Conservation (phyloP, 441 rosid genomes). For the Geranium incanum region DNA sequence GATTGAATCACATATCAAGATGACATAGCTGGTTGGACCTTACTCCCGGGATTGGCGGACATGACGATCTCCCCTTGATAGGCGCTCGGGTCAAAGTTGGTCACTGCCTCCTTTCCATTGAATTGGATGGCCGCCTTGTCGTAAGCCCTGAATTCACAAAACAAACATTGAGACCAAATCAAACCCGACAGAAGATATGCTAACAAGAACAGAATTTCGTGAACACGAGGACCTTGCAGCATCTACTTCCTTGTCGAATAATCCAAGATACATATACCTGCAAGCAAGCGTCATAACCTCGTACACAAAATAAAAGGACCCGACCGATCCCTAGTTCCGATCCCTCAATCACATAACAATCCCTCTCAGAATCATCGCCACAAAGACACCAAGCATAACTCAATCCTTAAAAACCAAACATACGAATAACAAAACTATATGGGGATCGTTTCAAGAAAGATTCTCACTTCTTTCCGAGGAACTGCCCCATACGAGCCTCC, state of each 20-base stretch:
- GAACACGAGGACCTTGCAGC: background rate
- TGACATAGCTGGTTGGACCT: background rate
- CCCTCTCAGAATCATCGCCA: no score
- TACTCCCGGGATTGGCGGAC: conserved; percentile 23
- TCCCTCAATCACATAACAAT: no score
- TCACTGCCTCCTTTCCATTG: conserved; percentile 12
- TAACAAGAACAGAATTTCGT: background rate
- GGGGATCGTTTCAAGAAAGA: background rate
- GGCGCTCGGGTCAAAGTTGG: conserved; percentile 13
- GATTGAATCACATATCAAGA: background rate
- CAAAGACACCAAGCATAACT: background rate
- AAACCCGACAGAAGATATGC: background rate
- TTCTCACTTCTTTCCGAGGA: conserved; percentile 45
- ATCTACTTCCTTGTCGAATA: background rate
- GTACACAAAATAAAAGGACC: background rate
- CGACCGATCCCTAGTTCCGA: background rate
- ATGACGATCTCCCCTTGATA: conserved; percentile 16
- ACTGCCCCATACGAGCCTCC: conserved; percentile 27
- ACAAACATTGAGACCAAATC: background rate
- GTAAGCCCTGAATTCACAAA: background rate
- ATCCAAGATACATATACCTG: conserved; percentile 4
- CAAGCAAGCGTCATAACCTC: background rate
- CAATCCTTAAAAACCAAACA: background rate
- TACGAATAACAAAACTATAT: background rate
- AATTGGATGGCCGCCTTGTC: background rate